phyloP scores from a whole-genome alignment of 805 yeast genomes.

The Myxozyma kluyveri region DNA sequence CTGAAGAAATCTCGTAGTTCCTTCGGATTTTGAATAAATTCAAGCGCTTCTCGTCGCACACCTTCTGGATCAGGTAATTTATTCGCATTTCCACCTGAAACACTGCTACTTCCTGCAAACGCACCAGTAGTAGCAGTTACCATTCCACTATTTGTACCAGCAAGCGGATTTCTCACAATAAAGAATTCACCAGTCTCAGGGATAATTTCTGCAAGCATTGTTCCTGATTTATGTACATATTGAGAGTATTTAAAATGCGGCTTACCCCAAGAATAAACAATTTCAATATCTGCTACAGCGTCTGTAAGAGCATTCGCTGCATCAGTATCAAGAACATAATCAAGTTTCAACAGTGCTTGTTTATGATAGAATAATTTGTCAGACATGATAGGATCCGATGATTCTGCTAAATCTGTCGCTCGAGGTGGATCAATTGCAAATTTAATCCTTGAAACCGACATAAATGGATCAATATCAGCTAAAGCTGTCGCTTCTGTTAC shows the following conservation, averaged over 20 bases:
- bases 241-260: slow-evolving; percentile 81
- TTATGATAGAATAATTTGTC: slow-evolving; percentile 72
- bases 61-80: slow-evolving; percentile 20
- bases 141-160: slow-evolving; percentile 8
- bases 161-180: slow-evolving; percentile 25
- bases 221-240: slow-evolving; percentile 85
- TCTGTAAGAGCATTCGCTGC: slow-evolving; percentile 48
- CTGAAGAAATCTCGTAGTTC: slow-evolving; percentile 19
- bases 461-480: slow-evolving; percentile 79
- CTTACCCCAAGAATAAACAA: slow-evolving; percentile 86
- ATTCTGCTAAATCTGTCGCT: slow-evolving; percentile 7
- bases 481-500: slow-evolving; percentile 80
- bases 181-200: slow-evolving; percentile 27
- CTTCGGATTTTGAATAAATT: slow-evolving; percentile 20
- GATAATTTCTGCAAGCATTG: slow-evolving; percentile 59
- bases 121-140: neutral
- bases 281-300: slow-evolving; percentile 49
- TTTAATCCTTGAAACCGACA: slow-evolving; percentile 70
- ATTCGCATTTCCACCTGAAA: neutral
- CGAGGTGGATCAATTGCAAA: slow-evolving; percentile 67
- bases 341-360: slow-evolving; percentile 63
- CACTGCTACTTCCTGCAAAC: neutral
- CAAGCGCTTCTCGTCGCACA: slow-evolving; percentile 23
- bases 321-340: slow-evolving; percentile 77
- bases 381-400: slow-evolving; percentile 11